Conservation (phyloP, 768 basidiomycete genomes). For the Tubosaeta sp. region DNA sequence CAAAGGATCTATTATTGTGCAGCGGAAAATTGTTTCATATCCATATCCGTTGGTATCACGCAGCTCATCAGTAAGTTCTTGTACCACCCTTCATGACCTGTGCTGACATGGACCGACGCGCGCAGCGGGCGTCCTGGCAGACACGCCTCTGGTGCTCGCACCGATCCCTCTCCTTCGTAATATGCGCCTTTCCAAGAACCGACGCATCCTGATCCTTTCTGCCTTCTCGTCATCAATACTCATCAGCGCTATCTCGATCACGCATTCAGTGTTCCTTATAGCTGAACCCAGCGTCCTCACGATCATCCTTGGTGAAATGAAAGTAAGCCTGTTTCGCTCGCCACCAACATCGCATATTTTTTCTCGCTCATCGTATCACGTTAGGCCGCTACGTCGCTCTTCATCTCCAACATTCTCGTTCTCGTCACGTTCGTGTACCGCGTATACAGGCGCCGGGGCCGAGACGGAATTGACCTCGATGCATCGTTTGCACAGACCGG, state of each 20-base stretch:
- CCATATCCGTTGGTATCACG: not conserved
- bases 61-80: slow-evolving; percentile 6
- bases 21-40: not conserved
- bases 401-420: slow-evolving; percentile 10
- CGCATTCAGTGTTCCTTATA: slow-evolving; percentile 2
- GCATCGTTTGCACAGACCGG: not conserved
- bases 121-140: not conserved
- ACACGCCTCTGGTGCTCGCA: not conserved
- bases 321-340: slow-evolving; percentile 2
- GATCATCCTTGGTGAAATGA: not conserved
- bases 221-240: slow-evolving; percentile 6
- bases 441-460: not conserved
- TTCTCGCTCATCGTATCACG: not conserved
- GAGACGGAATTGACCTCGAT: not conserved
- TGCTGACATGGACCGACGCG: not conserved
- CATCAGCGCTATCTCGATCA: slow-evolving; percentile 4
- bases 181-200: slow-evolving; percentile 3
- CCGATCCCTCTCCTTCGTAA: slow-evolving; percentile 5
- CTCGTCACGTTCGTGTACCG: slow-evolving; percentile 7
- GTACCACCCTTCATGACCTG: not conserved
- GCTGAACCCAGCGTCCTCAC: not conserved
- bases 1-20: slow-evolving; percentile 4
- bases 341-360: not conserved
- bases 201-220: slow-evolving; percentile 6
- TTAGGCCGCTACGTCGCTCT: slow-evolving; percentile 6